Percentiles rank a stretch among this genome's conserved stretches.
These are phyloP conservation scores for Boletus reticulatus DNA, from an alignment of 768 basidiomycete genomes.

Conservation along the genomic window DNA sequence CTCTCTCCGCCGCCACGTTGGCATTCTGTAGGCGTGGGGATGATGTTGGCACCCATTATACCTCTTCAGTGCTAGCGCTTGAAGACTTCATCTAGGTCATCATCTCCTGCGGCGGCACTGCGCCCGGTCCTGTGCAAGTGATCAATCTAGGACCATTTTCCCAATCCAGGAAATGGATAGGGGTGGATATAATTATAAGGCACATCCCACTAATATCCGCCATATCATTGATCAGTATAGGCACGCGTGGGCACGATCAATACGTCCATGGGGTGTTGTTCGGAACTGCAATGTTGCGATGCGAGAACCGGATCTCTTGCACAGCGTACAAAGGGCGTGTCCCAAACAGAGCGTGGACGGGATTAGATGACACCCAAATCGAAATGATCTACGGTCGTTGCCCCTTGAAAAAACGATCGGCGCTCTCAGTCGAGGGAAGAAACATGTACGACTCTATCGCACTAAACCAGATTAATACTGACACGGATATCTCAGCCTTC, in stretches of 20 bases:
- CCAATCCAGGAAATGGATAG: constrained; percentile 2
- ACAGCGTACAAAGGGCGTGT: background rate
- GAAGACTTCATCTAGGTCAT: background rate
- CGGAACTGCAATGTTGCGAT: no score
- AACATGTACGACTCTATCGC: background rate
- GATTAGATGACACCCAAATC: background rate
- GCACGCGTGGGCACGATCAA: background rate
- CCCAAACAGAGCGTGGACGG: background rate
- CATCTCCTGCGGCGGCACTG: background rate
- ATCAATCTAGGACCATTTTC: background rate
- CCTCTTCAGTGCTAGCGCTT: background rate
- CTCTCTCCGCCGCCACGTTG: no score
- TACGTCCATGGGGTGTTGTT: background rate
- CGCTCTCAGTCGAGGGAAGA: background rate
- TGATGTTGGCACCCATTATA: background rate
- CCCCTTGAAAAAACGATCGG: constrained; percentile 6
- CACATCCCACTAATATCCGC: constrained; percentile 6
- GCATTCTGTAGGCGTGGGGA: background rate
- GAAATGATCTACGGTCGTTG: background rate
- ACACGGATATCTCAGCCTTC: background rate
- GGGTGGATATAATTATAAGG: background rate
- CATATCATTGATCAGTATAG: background rate
- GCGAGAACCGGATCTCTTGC: background rate
- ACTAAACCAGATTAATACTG: background rate
- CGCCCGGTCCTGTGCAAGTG: background rate